These are phyloP conservation scores for Vinca minor DNA, from an alignment of 257 asterid species.

Conservation along the genomic window DNA sequence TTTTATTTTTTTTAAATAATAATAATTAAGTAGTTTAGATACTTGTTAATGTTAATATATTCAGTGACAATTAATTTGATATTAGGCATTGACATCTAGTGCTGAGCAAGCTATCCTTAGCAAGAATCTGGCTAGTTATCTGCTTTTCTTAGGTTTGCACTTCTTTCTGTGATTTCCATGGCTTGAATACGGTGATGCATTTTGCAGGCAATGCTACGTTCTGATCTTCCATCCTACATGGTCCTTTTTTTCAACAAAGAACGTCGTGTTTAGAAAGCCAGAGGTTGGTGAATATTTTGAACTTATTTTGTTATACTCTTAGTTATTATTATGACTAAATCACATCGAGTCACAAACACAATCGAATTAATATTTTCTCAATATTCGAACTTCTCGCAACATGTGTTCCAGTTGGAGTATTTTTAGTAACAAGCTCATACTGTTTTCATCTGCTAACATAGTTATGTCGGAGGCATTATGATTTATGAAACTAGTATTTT, in stretches of 20 bases:
- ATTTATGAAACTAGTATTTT: too few relatives aligned
- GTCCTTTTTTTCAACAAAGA: constrained; percentile 70
- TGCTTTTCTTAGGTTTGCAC: not conserved
- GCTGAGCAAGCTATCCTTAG: constrained; percentile 90
- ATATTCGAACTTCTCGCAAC: too few relatives aligned
- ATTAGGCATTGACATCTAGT: constrained; percentile 62
- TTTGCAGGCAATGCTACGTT: constrained; percentile 77
- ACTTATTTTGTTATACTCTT: not conserved
- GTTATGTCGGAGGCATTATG: too few relatives aligned
- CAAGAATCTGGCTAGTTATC: constrained; percentile 53
- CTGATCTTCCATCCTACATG: constrained; percentile 91
- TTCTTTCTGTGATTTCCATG: not conserved
- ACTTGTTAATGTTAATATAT: constrained; percentile 1
- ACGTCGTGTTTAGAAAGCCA: constrained; percentile 63
- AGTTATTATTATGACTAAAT: not conserved
- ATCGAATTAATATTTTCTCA: too few relatives aligned
- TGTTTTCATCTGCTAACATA: too few relatives aligned
- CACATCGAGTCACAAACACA: too few relatives aligned
- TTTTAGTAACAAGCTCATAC: too few relatives aligned
- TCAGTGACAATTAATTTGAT: constrained; percentile 10
- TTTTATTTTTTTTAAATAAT: too few relatives aligned
- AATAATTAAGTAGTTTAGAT: too few relatives aligned
- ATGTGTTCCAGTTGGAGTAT: too few relatives aligned
- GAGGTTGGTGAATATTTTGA: constrained; percentile 48
- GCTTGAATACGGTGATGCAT: constrained; percentile 12